Evolutionary conservation across 305 asterid species (phyloP), one percentile per base, ranked within the genome.

Genomic region (Ilex paraguariensis): DNA sequence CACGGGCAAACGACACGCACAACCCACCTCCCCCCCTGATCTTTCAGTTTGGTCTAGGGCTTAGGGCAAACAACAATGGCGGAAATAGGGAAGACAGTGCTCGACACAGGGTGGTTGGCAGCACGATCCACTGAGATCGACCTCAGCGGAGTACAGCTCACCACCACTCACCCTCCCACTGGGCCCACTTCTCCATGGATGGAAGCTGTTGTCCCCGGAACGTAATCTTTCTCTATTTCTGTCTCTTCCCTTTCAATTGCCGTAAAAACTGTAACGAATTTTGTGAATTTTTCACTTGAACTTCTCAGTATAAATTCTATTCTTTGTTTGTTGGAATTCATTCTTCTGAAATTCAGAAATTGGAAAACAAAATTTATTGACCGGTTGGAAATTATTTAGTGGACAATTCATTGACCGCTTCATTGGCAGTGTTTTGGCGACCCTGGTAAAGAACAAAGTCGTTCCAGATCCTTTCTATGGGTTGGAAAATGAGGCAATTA

Each of bases 381-480:
- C 7, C 9, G 6, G 9, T 36, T 36, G 6, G 42, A 36, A 36
- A 36, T 36, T 36, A 36, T 36, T 36, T 36, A 36, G 6, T 61
- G 63, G 14, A 39, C 17, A 52, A 31, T 53, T 33, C 31, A 40
- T 59, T 50, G 62, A 14, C 6, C 9, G 6, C 71, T 77, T 71
- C 75, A 62, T 36, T 77, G 56, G 69, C 90, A 93, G 99, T 64
- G 92, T 93, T 70, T 73, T 93, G 88, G 94, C 84, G n/a, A 93
- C 97, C 50, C 96, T 93, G 14, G 69, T 90, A 79, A 86, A 86
- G 83, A 93, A 90, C 75, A 83, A 87, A 73, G 80, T 77, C 11
- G 84, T 90, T 49, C 95, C 95, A 45, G 99, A 93, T 69, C 99
- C 99, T 60, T 93, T 93, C 70, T 93, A 87, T 65, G 99, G 99